These are phyloP conservation scores for Cryoendolithus antarcticus DNA, from an alignment of 2,329 filamentous ascomycete genomes.

Conservation along the genomic window DNA sequence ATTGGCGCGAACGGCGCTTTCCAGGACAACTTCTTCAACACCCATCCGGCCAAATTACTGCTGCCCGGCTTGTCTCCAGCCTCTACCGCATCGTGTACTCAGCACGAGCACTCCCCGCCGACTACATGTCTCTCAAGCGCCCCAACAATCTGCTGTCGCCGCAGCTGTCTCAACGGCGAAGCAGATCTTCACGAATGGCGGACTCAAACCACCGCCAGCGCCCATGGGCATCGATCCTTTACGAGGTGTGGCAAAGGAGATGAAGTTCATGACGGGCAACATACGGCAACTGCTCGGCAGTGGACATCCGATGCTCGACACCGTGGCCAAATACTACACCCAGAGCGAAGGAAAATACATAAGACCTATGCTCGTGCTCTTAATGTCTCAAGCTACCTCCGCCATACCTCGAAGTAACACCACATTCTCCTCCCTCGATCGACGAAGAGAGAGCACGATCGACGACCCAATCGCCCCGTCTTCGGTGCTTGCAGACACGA, in stretches of 20 bases:
- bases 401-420: conserved; percentile 49
- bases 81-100: conserved; percentile 15
- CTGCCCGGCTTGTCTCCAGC: conserved; percentile 22
- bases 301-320: conserved; percentile 86
- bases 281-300: conserved; percentile 88
- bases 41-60: conserved; percentile 7
- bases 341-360: conserved; percentile 95
- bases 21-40: conserved; percentile 15
- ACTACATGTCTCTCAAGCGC: conserved; percentile 26
- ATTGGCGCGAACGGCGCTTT: conserved; percentile 23
- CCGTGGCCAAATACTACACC: conserved; percentile 95
- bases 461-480: conserved; percentile 49
- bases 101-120: conserved; percentile 17
- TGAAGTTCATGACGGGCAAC: conserved; percentile 90
- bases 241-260: conserved; percentile 83
- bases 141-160: conserved; percentile 53
- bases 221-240: conserved; percentile 76
- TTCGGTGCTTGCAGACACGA: conserved; percentile 62
- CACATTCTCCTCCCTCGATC: too few species aligned
- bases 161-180: conserved; percentile 57
- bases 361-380: conserved; percentile 80
- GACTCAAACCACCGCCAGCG: conserved; percentile 44
- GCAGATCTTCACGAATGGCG: conserved; percentile 57
- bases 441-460: conserved; percentile 27
- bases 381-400: conserved; percentile 93